A percentile compares a stretch with the other conserved stretches of the same genome.
Evolutionary conservation across 768 basidiomycete species (phyloP).

Genomic region (Serendipita sp.): DNA sequence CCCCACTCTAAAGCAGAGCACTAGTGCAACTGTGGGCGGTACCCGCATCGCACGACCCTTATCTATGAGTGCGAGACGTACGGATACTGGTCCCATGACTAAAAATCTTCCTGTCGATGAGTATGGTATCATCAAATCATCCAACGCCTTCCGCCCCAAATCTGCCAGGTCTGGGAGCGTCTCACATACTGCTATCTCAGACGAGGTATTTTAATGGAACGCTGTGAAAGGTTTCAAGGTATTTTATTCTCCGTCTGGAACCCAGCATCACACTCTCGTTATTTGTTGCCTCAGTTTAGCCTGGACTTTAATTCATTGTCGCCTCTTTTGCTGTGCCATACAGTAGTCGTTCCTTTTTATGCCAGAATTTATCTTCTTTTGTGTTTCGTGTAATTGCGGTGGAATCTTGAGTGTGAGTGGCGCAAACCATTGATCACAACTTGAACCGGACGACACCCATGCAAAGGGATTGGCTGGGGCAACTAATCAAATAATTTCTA

Average conservation of each 20-base stretch:
- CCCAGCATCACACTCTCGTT: constrained; percentile 1
- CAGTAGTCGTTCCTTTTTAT: constrained; percentile 5
- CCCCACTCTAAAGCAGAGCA: background rate
- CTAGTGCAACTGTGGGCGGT: background rate
- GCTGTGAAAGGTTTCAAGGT: background rate
- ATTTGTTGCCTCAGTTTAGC: background rate
- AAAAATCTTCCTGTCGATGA: constrained; percentile 1
- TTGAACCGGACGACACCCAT: too few relatives aligned
- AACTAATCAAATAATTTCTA: too few relatives aligned
- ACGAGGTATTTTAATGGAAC: too few relatives aligned
- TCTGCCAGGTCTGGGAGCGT: background rate
- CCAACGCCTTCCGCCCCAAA: background rate
- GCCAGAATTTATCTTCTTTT: background rate
- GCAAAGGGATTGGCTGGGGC: too few relatives aligned
- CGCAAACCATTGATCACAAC: too few relatives aligned
- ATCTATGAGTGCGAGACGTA: background rate
- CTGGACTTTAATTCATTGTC: background rate
- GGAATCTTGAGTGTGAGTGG: too few relatives aligned
- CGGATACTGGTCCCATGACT: background rate
- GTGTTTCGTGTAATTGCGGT: background rate
- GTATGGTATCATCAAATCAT: background rate
- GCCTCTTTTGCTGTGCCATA: constrained; percentile 5
- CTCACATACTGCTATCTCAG: background rate
- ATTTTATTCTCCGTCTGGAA: constrained; percentile 2
- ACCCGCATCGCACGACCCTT: background rate